These are phyloP conservation scores for Lentinula sp. DNA, from an alignment of 768 basidiomycete genomes.

Conservation along the genomic window DNA sequence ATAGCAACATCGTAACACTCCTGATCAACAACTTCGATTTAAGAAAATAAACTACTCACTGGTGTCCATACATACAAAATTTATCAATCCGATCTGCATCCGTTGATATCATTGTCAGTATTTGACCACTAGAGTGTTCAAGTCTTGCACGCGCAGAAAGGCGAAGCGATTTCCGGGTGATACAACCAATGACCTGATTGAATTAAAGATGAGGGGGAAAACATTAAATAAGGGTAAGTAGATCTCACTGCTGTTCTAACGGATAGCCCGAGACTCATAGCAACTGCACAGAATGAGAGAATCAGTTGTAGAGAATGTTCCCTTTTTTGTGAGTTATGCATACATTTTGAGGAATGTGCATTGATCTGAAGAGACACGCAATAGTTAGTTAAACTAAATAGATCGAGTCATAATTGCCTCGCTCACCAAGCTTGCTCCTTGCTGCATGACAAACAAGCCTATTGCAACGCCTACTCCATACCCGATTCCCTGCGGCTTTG, in stretches of 20 bases:
- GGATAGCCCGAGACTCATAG: conserved; percentile 29
- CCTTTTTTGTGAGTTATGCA: neutral
- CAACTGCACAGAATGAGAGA: conserved; percentile 13
- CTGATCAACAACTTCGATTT: neutral
- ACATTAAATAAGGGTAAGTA: neutral
- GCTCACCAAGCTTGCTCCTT: neutral
- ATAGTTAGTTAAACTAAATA: neutral
- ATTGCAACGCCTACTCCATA: conserved; percentile 49
- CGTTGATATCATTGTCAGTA: conserved; percentile 46
- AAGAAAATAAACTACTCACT: conserved; percentile 13
- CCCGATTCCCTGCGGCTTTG: conserved; percentile 36
- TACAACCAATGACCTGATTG: conserved; percentile 12
- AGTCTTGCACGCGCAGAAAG: conserved; percentile 41
- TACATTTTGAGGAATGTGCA: conserved; percentile 26
- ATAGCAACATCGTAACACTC: too few species aligned
- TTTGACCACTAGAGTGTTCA: conserved; percentile 41
- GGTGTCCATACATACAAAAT: conserved; percentile 22
- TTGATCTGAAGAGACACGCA: conserved; percentile 10
- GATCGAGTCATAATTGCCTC: neutral
- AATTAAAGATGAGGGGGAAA: neutral
- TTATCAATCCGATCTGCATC: conserved; percentile 40
- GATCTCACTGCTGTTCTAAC: conserved; percentile 28
- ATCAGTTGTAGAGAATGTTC: neutral
- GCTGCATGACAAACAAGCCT: conserved; percentile 46
- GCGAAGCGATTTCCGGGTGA: conserved; percentile 49